Evolutionary conservation across 106 monocot genomes (phyloP).

Genomic region (Chionographis japonica): DNA sequence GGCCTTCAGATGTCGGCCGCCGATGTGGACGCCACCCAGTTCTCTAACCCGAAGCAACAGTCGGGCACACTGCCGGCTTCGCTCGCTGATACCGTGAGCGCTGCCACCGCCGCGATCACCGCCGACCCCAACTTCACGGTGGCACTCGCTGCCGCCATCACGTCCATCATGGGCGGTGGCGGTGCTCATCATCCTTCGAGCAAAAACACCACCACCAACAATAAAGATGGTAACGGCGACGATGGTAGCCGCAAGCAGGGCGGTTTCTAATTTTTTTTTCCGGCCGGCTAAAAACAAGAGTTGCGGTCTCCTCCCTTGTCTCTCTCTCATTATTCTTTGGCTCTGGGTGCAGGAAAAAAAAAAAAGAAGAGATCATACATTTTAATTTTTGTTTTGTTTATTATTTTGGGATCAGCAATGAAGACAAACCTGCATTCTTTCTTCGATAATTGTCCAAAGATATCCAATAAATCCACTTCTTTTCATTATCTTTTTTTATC

Average conservation of each 20-base stretch:
- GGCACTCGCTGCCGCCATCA: conserved; percentile 58
- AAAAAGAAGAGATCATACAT: no score
- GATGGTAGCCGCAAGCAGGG: not conserved
- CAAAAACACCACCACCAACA: conserved; percentile 8
- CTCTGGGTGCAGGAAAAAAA: no score
- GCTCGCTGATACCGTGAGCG: conserved; percentile 37
- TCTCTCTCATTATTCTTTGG: no score
- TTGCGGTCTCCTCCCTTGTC: no score
- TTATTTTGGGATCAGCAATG: no score
- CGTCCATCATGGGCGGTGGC: conserved; percentile 50
- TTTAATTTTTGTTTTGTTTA: no score
- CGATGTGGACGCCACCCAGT: not conserved
- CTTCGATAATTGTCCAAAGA: no score
- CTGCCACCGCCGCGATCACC: conserved; percentile 52
- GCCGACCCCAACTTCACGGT: conserved; percentile 68
- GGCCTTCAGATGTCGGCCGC: conserved; percentile 58
- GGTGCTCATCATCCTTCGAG: not conserved
- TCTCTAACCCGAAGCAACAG: conserved; percentile 9
- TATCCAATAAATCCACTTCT: no score
- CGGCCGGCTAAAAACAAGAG: not conserved
- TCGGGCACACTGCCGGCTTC: not conserved
- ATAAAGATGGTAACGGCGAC: not conserved
- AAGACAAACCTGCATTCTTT: no score
- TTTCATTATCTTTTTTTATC: no score
- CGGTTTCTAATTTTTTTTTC: not conserved